Evolutionary conservation across 257 asterid genomes (phyloP), one percentile per base, ranked within the genome.

Genomic region (Buddleja alternifolia): DNA sequence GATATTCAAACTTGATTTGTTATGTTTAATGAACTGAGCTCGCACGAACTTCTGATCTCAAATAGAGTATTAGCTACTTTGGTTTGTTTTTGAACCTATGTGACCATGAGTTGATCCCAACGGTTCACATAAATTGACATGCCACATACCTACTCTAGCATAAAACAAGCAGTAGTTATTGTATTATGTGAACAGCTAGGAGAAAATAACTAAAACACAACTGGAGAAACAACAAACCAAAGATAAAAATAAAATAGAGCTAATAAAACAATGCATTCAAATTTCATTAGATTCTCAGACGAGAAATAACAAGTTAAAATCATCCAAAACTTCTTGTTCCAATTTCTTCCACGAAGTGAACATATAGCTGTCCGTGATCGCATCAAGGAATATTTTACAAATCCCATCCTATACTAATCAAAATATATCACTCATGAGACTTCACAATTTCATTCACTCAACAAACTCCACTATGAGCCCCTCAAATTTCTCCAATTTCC

Each of bases 241-340:
- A 21, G 32, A 47, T 40, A 4, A 37, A 37, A 7, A 15, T 6
- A 29, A 19, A 8, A 8, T 2, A 10, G 29, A 7, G 36, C 60
- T 19, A 47, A 11, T 8, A 29, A 14, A 47, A 69, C 50, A 24
- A 14, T 45, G 32, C 57, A 64, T 8, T 25, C 29, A 53, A 12
- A 40, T 42, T 24, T 63, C 81, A 79, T 87, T 24, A 92, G 48
- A 54, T 75, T 82, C 82, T 82, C 89, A 80, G 90, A 37, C 55
- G 52, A 23, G 14, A 74, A 37, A 39, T 50, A 39, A 55, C 34
- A 29, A 68, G 15, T 54, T 14, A 21, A 23, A 67, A 16, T 39
- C 25, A 21, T 66, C 61, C 69, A 60, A 67, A 44, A 56, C 55
- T 75, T 82, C 83, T 85, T 77, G 94, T 78, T 78, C 34, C 5